Base-by-base conservation (phyloP, 768 basidiomycete species). In the Tricholoma terreum region DNA sequence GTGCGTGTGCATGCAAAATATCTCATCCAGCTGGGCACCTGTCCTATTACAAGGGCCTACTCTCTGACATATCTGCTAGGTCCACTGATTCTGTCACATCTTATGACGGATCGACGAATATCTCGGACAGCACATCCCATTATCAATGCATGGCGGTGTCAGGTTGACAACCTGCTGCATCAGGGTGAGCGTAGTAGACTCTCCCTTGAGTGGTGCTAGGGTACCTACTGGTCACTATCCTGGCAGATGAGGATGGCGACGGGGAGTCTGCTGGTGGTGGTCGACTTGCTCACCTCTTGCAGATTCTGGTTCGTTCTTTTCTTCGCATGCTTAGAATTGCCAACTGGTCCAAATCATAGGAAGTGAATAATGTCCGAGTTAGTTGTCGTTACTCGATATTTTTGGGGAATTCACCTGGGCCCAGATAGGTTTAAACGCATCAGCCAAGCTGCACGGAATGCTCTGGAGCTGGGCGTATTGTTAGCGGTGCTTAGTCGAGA, bases 241-340 rank as follows among this genome's bases (percentile, higher is more conserved):
- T 19, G 5, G 12, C 21, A 93, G 95, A 98, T 66, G 95, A 97
- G 57, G 92, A 95, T 56, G 95, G 98, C 58, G 91, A 98, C 57
- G 92, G 94, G 1, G 96, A 99, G 74, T 86, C 89, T 0, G 94
- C 92, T 1, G 96, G 96, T 17, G 96, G 96, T 4, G 86, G 89
- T 42, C 82, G 96, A 15, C 73, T 98, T 19, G 92, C 92, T 0
- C 95, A 98, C 70, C 79, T 99, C 1, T 73, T 99, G 4, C 92
- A 94, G 60, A 93, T 96, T 46, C 69, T 97, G 48, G 92, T 92
- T 58, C 50, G 84, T 65, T 36, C 30, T 22, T 8, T 22, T 12
- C 10, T 42, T 52, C 7, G 15, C 10, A 27, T 17, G 15, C n/a
- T 31, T 11, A 27, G 24, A 27, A 27, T 27, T 27, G 24, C 24